Evolutionary conservation across 2,329 filamentous ascomycete species (phyloP).

Genomic region (Botryotinia globosa): DNA sequence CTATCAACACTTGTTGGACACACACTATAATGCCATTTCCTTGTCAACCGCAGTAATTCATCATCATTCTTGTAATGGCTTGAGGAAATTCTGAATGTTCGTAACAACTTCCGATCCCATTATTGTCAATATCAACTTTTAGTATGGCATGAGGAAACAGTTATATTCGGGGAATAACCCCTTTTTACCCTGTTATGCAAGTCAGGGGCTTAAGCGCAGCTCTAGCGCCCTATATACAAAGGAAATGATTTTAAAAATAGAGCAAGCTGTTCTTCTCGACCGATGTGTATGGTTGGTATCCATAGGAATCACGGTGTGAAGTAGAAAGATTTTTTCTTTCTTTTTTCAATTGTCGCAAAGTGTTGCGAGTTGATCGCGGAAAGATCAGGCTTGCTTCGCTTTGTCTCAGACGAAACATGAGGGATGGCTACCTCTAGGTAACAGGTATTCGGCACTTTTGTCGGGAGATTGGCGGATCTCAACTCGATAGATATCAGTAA

Average conservation of each 20-base stretch:
- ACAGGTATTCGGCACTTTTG: background rate
- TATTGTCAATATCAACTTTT: background rate
- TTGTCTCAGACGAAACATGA: background rate
- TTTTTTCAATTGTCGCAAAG: background rate
- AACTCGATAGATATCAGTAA: background rate
- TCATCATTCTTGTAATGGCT: background rate
- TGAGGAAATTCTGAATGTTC: background rate
- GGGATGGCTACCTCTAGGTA: background rate
- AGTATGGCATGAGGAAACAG: background rate
- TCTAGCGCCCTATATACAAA: background rate
- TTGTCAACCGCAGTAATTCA: background rate
- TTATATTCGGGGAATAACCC: background rate
- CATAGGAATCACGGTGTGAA: background rate
- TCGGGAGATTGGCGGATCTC: background rate
- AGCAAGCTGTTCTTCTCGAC: background rate
- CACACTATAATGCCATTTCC: background rate
- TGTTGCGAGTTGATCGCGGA: background rate
- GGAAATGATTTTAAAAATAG: background rate
- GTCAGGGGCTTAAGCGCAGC: background rate
- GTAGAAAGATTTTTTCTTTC: background rate
- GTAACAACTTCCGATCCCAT: background rate
- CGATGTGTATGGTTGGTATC: background rate
- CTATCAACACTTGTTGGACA: slow-evolving; percentile 1
- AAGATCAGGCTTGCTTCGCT: background rate
- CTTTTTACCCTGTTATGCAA: background rate